Evolutionary conservation across 106 monocot genomes (phyloP), one percentile per base, ranked within the genome.

Genomic region (Xerophyta viscosa): DNA sequence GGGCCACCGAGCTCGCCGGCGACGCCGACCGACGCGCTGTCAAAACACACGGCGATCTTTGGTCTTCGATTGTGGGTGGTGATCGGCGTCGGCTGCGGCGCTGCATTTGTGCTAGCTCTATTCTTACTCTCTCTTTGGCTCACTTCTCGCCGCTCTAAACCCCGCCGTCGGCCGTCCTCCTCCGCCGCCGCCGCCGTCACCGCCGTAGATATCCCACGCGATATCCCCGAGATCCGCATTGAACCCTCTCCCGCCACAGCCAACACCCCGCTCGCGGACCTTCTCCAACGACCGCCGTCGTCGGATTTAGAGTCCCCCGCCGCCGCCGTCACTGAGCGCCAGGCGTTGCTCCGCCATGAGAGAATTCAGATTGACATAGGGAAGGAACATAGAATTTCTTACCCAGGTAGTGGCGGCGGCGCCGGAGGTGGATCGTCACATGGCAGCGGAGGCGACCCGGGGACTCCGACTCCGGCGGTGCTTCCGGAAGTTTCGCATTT

Each of bases 401-500:
- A 65, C 27, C 84, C 77, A 31, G 61, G 64, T 5, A 50, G 51
- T 12, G 70, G 68, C 4, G n/a, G n/a, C n/a, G n/a, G n/a, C n/a
- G n/a, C n/a, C n/a, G n/a, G n/a, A n/a, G n/a, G n/a, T n/a, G 60
- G 46, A 13, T 54, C 61, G 11, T 69, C 61, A 20, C 47, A 48
- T 9, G 65, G 76, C 26, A 70, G 70, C 48, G 70, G 76, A 2
- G 69, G n/a, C n/a, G n/a, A 69, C 44, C 69, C 12, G 46, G 76
- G 33, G 48, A 61, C 47, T 62, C 54, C 36, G 44, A 23, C 52
- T n/a, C n/a, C n/a, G 58, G 4, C 51, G 5, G 66, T 39, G 8
- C 70, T 68, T 17, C 81, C 94, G 0, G 84, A 88, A 46, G 81
- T 94, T 2, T 88, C 94, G 1, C 87, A 94, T 50, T 65, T 88